Conservation (phyloP, 1,284 basidiomycete genomes). For the Porogramme epimiltina region DNA sequence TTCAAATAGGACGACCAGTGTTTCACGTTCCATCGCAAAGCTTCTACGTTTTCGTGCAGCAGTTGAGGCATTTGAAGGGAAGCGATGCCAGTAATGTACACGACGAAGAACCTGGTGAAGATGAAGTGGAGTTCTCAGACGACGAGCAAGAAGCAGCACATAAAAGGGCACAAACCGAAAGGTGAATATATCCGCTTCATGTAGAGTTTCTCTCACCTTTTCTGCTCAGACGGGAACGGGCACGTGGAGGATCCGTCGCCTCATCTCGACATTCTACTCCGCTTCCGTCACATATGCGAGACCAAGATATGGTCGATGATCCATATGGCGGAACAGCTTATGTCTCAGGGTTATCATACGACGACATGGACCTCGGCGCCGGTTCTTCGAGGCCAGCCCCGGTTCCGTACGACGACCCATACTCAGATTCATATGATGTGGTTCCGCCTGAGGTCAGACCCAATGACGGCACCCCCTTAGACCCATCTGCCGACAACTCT, state of each 20-base stretch:
- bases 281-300: conserved; percentile 50
- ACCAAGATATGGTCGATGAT: conserved; percentile 53
- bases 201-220: not conserved
- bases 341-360: conserved; percentile 60
- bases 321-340: conserved; percentile 58
- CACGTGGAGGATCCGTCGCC: conserved; percentile 48
- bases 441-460: not conserved
- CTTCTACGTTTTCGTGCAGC: conserved; percentile 75
- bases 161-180: conserved; percentile 56
- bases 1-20: conserved; percentile 58
- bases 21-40: conserved; percentile 80
- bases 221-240: conserved; percentile 49
- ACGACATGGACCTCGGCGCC: conserved; percentile 57
- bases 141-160: conserved; percentile 83
- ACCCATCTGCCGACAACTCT: conserved; percentile 4
- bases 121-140: conserved; percentile 89
- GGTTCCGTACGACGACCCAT: conserved; percentile 76
- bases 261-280: conserved; percentile 60
- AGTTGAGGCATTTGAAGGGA: conserved; percentile 69
- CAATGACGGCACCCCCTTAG: conserved; percentile 1
- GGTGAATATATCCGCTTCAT: conserved; percentile 38
- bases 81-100: conserved; percentile 92
- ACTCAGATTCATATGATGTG: conserved; percentile 52
- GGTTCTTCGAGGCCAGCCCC: conserved; percentile 62
- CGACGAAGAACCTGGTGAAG: conserved; percentile 85